These are phyloP conservation scores for Leccinum pellstonianum DNA, from an alignment of 768 basidiomycete genomes.

Conservation along the genomic window DNA sequence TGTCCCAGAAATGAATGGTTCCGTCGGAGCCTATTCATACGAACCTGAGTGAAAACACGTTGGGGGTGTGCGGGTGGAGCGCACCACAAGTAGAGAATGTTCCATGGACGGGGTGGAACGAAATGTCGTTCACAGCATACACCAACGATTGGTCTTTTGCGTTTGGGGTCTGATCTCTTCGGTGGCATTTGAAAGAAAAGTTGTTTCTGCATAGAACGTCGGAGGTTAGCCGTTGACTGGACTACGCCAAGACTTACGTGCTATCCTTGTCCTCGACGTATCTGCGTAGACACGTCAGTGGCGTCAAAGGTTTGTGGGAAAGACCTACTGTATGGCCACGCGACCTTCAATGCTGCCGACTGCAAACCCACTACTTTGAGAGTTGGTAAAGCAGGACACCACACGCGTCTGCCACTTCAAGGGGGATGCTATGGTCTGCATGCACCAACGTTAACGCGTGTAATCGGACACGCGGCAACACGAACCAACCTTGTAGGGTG, in stretches of 20 bases:
- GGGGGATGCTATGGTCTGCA: conserved; percentile 77
- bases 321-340: conserved; percentile 89
- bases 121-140: conserved; percentile 82
- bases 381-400: conserved; percentile 76
- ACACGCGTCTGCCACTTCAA: conserved; percentile 93
- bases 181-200: conserved; percentile 88
- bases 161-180: conserved; percentile 53
- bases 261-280: conserved; percentile 85
- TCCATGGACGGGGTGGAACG: conserved; percentile 81
- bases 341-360: conserved; percentile 88
- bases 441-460: conserved; percentile 3
- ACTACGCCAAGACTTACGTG: conserved; percentile 42
- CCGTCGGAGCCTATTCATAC: conserved; percentile 66
- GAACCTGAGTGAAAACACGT: conserved; percentile 18
- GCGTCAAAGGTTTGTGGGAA: not conserved
- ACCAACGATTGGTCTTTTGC: conserved; percentile 68
- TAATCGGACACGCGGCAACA: conserved; percentile 8
- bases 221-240: not conserved
- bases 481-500: conserved; percentile 65
- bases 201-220: conserved; percentile 49
- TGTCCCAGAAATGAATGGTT: conserved; percentile 93
- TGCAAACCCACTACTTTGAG: conserved; percentile 67
- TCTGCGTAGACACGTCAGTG: conserved; percentile 38
- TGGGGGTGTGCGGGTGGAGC: conserved; percentile 25
- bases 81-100: conserved; percentile 81